Base-by-base conservation (phyloP, 805 yeast species). In the Teunomyces atbi region DNA sequence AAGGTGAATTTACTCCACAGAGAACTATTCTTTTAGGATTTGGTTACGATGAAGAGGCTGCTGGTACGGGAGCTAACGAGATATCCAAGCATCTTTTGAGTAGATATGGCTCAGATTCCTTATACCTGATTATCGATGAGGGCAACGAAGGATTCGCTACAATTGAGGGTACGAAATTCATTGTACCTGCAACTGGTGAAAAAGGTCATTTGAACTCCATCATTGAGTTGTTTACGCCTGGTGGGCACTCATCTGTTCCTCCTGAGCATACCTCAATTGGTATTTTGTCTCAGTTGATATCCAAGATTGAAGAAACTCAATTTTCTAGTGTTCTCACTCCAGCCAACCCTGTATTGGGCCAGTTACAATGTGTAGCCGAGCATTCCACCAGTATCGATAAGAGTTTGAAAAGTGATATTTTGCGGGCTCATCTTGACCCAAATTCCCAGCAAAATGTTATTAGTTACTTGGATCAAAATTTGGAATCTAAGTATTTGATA, bases 171-270 rank as follows among this genome's bases (percentile, higher is more conserved):
- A 56, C 64, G 5, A 66, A 68, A n/a, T 58, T 74, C 51, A 69
- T 78, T 2, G 49, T 70, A 19, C 77, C 78, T 1, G 76, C 73
- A 10, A 71, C 77, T 2, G 73, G 77, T 8, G 82, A 77, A 52
- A 77, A 77, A 57, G 82, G 82, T 0, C 65, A 70, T 46, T 48
- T 74, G 33, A 67, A 77, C 54, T 56, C 76, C 1, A 50, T 59
- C n/a, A 62, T 77, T 35, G 69, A 65, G 18, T 56, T 77, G 30
- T 66, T 54, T 38, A 69, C 77, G 5, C 76, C 75, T 4, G 82
- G 81, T 19, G 81, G 81, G 0, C 82, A 77, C 56, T 74, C 80
- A 0, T 71, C 78, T 0, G 60, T 76, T 15, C 81, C 82, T 4
- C 79, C 78, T 13, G 60, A 65, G 16, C 78, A 76, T 54, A 76